phyloP scores from a whole-genome alignment of 345 rosid genomes.

The Gynandropsis gynandra region DNA sequence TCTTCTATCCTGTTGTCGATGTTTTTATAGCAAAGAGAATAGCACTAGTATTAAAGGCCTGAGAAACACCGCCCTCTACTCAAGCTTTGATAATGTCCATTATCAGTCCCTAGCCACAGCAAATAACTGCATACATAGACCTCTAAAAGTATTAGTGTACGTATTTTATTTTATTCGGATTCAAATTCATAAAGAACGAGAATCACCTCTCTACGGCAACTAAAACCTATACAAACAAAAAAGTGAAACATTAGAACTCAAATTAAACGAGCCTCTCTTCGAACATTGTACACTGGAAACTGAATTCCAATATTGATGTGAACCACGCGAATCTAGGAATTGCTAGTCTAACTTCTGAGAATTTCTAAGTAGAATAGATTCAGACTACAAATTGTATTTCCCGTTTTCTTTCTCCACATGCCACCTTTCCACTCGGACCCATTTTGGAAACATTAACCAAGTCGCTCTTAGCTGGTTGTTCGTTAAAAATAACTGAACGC shows the following conservation, averaged over 20 bases:
- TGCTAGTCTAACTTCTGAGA: constrained; percentile 2
- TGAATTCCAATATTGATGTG: constrained; percentile 7
- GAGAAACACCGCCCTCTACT: too few relatives aligned
- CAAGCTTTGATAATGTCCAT: too few relatives aligned
- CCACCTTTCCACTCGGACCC: neutral
- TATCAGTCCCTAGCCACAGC: too few relatives aligned
- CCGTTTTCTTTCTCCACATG: constrained; percentile 2
- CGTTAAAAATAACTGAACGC: too few relatives aligned
- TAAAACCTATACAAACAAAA: constrained; percentile 2
- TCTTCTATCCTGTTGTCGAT: too few relatives aligned
- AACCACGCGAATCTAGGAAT: constrained; percentile 19
- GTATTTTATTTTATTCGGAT: neutral
- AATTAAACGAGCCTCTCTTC: constrained; percentile 4
- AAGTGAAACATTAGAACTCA: neutral
- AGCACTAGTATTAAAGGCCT: too few relatives aligned
- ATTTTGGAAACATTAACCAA: neutral
- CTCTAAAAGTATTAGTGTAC: too few relatives aligned
- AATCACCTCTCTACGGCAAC: constrained; percentile 9
- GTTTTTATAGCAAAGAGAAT: too few relatives aligned
- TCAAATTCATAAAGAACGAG: neutral
- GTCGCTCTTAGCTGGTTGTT: neutral
- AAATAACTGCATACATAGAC: too few relatives aligned
- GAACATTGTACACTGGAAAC: neutral
- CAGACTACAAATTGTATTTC: constrained; percentile 1
- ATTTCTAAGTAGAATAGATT: constrained; percentile 5